Conservation (phyloP, 805 yeast species). For the Yarrowia keelungensis region DNA sequence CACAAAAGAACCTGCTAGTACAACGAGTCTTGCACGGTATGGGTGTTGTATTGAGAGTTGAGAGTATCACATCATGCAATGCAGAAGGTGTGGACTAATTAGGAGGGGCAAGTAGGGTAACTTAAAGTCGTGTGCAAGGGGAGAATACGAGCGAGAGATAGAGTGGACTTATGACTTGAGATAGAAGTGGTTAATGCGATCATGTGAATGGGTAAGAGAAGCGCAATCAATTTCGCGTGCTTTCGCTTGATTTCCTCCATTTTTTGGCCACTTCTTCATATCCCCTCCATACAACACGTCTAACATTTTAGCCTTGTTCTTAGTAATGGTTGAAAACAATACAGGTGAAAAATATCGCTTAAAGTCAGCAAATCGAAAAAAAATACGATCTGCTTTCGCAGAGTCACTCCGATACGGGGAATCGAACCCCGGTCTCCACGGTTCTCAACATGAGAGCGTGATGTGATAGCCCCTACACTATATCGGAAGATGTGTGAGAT, state of each 20-base stretch:
- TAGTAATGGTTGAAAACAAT: not conserved
- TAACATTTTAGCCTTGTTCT: no score
- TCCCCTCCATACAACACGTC: no score
- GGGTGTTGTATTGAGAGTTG: no score
- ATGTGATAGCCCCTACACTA: constrained; percentile 39
- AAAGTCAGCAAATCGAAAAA: not conserved
- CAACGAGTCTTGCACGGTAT: no score
- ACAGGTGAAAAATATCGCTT: not conserved
- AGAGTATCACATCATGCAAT: no score
- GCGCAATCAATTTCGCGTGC: no score
- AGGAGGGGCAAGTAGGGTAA: constrained; percentile 7
- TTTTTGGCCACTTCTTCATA: no score
- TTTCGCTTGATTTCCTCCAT: no score
- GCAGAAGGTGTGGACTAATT: no score
- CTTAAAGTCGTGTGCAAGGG: constrained; percentile 5
- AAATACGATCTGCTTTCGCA: not conserved
- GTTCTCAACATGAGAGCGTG: constrained; percentile 37
- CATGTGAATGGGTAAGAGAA: no score
- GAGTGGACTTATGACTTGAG: no score
- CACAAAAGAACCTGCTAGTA: not conserved
- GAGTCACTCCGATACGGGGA: constrained; percentile 38
- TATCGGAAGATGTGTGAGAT: constrained; percentile 3
- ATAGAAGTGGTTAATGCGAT: no score
- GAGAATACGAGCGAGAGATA: not conserved
- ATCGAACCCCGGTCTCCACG: constrained; percentile 40